Percentiles rank a stretch among this genome's conserved stretches.
These are phyloP conservation scores for Parathielavia hyrcaniae DNA, from an alignment of 495 filamentous ascomycete species.

Conservation along the genomic window DNA sequence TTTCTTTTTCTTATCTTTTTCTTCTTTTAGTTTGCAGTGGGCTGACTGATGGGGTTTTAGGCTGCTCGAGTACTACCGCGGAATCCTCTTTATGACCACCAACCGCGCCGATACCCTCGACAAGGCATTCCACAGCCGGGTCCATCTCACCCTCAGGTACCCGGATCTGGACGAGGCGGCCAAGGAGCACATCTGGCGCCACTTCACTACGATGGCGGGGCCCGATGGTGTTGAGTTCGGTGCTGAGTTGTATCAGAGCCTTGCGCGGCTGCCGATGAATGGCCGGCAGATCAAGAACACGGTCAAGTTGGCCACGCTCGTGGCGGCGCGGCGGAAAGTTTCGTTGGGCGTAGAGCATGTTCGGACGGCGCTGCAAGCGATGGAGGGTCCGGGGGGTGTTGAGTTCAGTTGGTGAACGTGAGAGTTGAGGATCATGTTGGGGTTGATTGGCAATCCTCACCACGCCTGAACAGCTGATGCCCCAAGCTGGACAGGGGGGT, in stretches of 20 bases:
- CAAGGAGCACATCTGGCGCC: neutral
- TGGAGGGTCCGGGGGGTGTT: no score
- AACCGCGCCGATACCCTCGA: neutral
- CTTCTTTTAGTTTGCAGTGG: neutral
- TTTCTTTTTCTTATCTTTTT: no score
- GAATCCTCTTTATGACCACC: neutral
- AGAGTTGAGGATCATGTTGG: no score
- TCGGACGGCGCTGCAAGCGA: neutral
- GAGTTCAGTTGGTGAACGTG: no score
- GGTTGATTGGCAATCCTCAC: no score
- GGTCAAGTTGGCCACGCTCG: neutral
- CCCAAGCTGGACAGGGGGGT: no score
- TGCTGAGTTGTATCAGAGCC: neutral
- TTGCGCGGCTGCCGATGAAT: neutral
- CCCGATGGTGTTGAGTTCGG: no score
- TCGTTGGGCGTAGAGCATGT: neutral
- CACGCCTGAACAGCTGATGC: no score
- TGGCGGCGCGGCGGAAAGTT: neutral
- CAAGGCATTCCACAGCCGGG: neutral
- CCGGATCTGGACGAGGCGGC: neutral
- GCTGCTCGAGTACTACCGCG: neutral
- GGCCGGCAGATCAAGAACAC: conserved; percentile 3
- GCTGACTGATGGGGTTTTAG: neutral
- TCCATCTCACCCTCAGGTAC: neutral
- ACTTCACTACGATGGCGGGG: no score